Base-by-base conservation (phyloP, 345 rosid species). In the Eucalyptus sp. region DNA sequence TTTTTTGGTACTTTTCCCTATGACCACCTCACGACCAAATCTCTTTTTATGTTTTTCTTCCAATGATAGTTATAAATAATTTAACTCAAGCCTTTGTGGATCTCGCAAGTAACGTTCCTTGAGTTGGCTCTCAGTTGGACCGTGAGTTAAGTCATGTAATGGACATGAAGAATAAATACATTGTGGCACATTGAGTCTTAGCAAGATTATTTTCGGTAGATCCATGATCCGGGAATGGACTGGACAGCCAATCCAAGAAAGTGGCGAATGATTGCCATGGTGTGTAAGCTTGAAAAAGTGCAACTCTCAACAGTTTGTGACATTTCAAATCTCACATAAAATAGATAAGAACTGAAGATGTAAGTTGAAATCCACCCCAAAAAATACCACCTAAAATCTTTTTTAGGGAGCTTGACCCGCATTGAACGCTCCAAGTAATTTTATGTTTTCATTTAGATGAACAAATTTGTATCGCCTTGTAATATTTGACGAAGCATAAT, bases 251-350 rank as follows among this genome's bases (percentile, higher is more conserved):
- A 56, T 20, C 29, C 29, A 56, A 56, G 29, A 24, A 24, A 56
- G 62, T 56, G 29, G 62, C 0, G 29, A 22, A 56, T 56, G 62
- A 56, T 24, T 0, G 27, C 0, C 62, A 56, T 56, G 62, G 24
- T 24, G 62, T 22, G 62, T 9, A 56, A 56, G 62, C 3, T 56
- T 24, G 6, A 56, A 22, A 56, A 56, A 22, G 6, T 56, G 13
- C 0, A 1, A 24, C 1, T 0, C 13, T 52, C 10, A 0, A 0
- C 4, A 9, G 0, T 56, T 56, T 24, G 6, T 24, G 3, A 56
- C 62, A 56, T 24, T 56, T 24, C 29, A 24, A 56, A 56, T 1
- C 13, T 10, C 62, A 24, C 62, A 56, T 24, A 10, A 56, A 24
- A 56, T 56, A 56, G 0, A 56, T 24, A 22, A 9, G 6, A 56